phyloP scores from a whole-genome alignment of 1,284 basidiomycete species.

The Ustilago crameri region DNA sequence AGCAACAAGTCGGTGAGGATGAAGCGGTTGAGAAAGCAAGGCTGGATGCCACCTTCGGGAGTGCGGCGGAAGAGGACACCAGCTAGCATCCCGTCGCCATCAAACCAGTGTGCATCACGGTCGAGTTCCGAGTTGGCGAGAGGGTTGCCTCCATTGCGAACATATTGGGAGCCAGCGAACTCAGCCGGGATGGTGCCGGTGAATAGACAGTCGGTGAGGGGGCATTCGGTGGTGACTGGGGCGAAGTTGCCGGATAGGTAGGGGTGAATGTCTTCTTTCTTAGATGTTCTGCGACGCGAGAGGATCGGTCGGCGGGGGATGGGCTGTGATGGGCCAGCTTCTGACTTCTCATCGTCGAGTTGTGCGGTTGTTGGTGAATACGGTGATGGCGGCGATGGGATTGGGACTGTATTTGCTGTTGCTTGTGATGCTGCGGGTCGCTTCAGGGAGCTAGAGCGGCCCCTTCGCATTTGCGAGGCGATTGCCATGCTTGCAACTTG shows the following conservation, averaged over 20 bases:
- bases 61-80: constrained; percentile 70
- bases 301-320: constrained; percentile 36
- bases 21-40: constrained; percentile 68
- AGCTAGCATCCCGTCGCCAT: constrained; percentile 70
- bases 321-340: constrained; percentile 11
- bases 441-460: constrained; percentile 20
- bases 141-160: constrained; percentile 72
- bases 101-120: constrained; percentile 67
- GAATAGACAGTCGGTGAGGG: constrained; percentile 61
- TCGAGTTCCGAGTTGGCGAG: constrained; percentile 50
- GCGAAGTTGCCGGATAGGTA: constrained; percentile 68
- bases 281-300: constrained; percentile 33
- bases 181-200: constrained; percentile 63
- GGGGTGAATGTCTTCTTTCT: constrained; percentile 58
- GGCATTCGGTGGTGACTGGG: constrained; percentile 63
- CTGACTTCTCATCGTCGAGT: constrained; percentile 7
- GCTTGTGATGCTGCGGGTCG: constrained; percentile 10
- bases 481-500: constrained; percentile 2
- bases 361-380: background rate
- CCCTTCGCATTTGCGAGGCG: background rate
- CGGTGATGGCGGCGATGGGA: constrained; percentile 21
- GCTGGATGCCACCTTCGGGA: constrained; percentile 41
- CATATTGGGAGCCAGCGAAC: constrained; percentile 69
- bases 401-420: constrained; percentile 16
- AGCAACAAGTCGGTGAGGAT: constrained; percentile 69